Percentiles rank a stretch among this genome's conserved stretches.
Conservation (phyloP, 805 yeast genomes). For the Ascoidea rubescens region DNA sequence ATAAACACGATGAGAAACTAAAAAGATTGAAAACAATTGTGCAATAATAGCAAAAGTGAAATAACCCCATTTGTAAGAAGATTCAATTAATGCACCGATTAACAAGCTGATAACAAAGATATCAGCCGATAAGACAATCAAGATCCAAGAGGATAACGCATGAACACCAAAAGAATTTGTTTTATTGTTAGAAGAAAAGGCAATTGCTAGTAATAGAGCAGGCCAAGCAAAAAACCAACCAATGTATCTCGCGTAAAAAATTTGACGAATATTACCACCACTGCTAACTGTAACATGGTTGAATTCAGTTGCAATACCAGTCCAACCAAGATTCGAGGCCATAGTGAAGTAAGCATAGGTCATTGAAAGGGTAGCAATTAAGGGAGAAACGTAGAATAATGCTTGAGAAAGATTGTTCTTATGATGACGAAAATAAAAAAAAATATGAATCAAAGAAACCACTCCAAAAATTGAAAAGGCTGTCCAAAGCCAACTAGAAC, state of each 20-base stretch:
- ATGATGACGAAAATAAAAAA: background rate
- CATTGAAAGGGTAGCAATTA: slow-evolving; percentile 23
- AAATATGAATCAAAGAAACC: slow-evolving; percentile 6
- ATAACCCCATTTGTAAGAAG: slow-evolving; percentile 39
- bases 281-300: slow-evolving; percentile 21
- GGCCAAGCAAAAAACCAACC: slow-evolving; percentile 36
- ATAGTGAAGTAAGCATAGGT: slow-evolving; percentile 27
- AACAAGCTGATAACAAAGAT: slow-evolving; percentile 29
- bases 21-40: background rate
- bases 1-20: background rate
- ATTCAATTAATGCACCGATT: slow-evolving; percentile 27
- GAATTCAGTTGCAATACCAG: slow-evolving; percentile 26
- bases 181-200: slow-evolving; percentile 11
- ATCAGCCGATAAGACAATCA: slow-evolving; percentile 21
- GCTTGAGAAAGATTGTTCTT: slow-evolving; percentile 14
- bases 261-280: slow-evolving; percentile 22
- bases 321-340: slow-evolving; percentile 33
- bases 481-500: slow-evolving; percentile 30
- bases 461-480: slow-evolving; percentile 21
- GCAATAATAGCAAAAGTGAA: slow-evolving; percentile 19
- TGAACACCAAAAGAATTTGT: slow-evolving; percentile 4
- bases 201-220: slow-evolving; percentile 19
- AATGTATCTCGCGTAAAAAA: slow-evolving; percentile 29
- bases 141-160: slow-evolving; percentile 15
- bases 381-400: slow-evolving; percentile 16